These are phyloP conservation scores for Scenedesmus sp. DNA, from an alignment of 163 green algal species.

Conservation along the genomic window DNA sequence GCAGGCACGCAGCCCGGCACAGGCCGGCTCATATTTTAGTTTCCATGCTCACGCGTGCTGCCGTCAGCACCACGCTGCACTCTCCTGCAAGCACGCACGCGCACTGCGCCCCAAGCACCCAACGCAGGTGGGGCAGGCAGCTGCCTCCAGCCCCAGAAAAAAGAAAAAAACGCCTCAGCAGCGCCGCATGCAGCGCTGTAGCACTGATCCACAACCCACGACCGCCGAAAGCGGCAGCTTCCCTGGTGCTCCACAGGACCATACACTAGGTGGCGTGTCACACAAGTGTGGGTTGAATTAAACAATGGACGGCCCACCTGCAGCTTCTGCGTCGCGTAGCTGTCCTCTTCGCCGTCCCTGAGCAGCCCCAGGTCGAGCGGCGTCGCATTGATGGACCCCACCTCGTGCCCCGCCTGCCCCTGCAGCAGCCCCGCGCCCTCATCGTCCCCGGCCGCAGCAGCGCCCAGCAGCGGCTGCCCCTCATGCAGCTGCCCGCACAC, in stretches of 20 bases:
- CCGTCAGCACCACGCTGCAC: neutral
- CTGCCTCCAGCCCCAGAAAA: no score
- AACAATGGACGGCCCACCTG: neutral
- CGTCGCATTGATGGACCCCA: conserved; percentile 58
- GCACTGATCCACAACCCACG: no score
- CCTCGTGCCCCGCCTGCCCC: conserved; percentile 17
- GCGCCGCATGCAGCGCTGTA: no score
- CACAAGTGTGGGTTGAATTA: no score
- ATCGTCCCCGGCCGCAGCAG: conserved; percentile 27
- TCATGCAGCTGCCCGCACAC: conserved; percentile 28
- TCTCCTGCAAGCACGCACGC: neutral
- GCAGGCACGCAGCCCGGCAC: no score
- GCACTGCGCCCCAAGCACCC: neutral
- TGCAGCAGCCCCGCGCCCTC: conserved; percentile 48
- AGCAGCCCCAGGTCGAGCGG: conserved; percentile 70
- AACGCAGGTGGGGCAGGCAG: neutral
- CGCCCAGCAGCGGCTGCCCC: conserved; percentile 28
- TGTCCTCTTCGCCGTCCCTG: conserved; percentile 52
- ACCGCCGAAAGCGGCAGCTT: no score
- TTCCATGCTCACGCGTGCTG: neutral
- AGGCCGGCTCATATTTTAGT: no score
- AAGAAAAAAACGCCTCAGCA: no score
- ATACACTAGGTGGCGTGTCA: no score
- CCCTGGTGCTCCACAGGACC: no score
- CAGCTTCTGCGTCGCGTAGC: conserved; percentile 55